These are phyloP conservation scores for Eremochloa ophiuroides DNA, from an alignment of 176 grass and related monocot genomes.

Conservation along the genomic window DNA sequence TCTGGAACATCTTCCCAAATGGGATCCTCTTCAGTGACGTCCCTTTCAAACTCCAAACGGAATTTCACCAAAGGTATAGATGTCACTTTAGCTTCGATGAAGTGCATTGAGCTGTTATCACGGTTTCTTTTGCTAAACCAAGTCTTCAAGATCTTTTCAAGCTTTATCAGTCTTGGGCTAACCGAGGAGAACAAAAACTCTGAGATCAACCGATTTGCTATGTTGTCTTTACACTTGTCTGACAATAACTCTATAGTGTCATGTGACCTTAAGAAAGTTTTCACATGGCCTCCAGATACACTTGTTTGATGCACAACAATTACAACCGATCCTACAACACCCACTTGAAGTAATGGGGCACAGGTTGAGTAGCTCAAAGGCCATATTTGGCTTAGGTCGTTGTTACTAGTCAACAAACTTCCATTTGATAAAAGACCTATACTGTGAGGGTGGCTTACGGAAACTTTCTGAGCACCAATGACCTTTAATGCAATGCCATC, in stretches of 20 bases:
- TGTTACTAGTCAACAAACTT: slow-evolving; percentile 43
- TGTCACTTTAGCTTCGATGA: slow-evolving; percentile 62
- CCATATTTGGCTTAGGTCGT: slow-evolving; percentile 40
- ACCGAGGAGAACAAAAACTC: slow-evolving; percentile 62
- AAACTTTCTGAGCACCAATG: slow-evolving; percentile 64
- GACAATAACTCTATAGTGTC: slow-evolving; percentile 57
- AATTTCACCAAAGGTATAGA: slow-evolving; percentile 58
- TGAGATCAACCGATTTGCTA: slow-evolving; percentile 43
- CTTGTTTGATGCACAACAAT: slow-evolving; percentile 41
- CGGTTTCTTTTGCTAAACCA: slow-evolving; percentile 41
- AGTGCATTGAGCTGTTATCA: slow-evolving; percentile 40
- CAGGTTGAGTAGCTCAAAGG: slow-evolving; percentile 54
- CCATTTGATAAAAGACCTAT: slow-evolving; percentile 82
- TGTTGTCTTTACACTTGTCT: slow-evolving; percentile 42
- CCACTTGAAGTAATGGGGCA: slow-evolving; percentile 52
- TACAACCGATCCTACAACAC: slow-evolving; percentile 51
- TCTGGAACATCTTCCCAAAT: slow-evolving; percentile 47
- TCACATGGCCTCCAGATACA: slow-evolving; percentile 32
- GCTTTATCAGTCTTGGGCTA: slow-evolving; percentile 54
- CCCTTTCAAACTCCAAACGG: slow-evolving; percentile 66
- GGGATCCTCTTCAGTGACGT: slow-evolving; percentile 46
- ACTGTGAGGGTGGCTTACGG: slow-evolving; percentile 62
- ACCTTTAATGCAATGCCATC: slow-evolving; percentile 60
- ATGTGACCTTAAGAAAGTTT: slow-evolving; percentile 34
- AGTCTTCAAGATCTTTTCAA: slow-evolving; percentile 51